Conservation (phyloP, 2,329 filamentous ascomycete genomes). For the Colletotrichum eremochloae region DNA sequence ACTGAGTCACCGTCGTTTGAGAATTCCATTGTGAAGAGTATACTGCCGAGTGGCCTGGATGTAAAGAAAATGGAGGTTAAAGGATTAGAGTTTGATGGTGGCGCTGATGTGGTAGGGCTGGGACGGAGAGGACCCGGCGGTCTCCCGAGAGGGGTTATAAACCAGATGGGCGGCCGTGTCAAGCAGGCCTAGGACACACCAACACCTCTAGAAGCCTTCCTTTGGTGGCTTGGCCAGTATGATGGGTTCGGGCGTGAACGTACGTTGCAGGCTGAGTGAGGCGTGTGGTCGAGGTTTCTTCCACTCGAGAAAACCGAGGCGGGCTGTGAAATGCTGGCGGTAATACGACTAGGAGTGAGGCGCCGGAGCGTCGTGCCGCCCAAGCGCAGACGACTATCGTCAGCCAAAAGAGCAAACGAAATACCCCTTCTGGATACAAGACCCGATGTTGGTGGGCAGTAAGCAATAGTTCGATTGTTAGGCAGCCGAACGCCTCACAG, state of each 20-base stretch:
- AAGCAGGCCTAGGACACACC: background rate
- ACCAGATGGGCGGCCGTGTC: background rate
- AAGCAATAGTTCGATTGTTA: background rate
- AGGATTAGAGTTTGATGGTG: slow-evolving; percentile 8
- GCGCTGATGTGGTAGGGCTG: background rate
- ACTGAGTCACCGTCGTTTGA: slow-evolving; percentile 39
- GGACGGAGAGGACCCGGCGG: slow-evolving; percentile 5
- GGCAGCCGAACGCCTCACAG: slow-evolving; percentile 5
- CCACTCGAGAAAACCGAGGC: background rate
- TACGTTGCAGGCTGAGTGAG: slow-evolving; percentile 16
- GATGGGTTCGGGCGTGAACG: background rate
- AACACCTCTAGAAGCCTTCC: background rate
- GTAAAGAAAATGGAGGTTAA: slow-evolving; percentile 15
- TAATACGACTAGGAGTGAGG: slow-evolving; percentile 9
- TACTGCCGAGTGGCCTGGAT: background rate
- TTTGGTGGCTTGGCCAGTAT: background rate
- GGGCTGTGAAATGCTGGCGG: slow-evolving; percentile 19
- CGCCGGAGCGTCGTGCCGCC: slow-evolving; percentile 14
- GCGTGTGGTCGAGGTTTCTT: background rate
- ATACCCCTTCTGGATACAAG: slow-evolving; percentile 2
- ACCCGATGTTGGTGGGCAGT: slow-evolving; percentile 10
- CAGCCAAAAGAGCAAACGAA: slow-evolving; percentile 4
- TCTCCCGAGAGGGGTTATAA: slow-evolving; percentile 21
- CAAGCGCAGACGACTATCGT: slow-evolving; percentile 14
- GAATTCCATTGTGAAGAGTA: slow-evolving; percentile 36